Percentiles rank a stretch among this genome's conserved stretches.
Conservation (phyloP, 2,329 filamentous ascomycete genomes). For the Drechslerella dactyloides region DNA sequence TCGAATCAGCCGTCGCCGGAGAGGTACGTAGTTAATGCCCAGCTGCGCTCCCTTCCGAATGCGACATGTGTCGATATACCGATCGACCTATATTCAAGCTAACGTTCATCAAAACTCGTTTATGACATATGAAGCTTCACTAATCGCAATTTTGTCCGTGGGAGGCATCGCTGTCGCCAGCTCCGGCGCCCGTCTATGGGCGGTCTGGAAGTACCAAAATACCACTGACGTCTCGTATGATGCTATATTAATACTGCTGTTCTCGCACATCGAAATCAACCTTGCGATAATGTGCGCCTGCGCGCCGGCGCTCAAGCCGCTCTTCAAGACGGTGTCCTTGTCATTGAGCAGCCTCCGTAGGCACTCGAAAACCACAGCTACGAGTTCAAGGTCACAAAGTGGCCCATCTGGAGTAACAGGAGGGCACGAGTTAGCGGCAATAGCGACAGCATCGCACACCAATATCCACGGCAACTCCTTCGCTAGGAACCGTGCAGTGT, state of each 20-base stretch:
- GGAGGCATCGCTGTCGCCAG: slow-evolving; percentile 30
- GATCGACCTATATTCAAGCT: too few species aligned
- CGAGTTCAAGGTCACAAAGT: slow-evolving; percentile 55
- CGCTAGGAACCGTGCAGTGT: slow-evolving; percentile 36
- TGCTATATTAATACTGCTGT: slow-evolving; percentile 50
- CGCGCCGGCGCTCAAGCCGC: slow-evolving; percentile 53
- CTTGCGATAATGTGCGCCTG: slow-evolving; percentile 53
- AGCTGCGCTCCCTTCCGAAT: too few species aligned
- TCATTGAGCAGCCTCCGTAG: slow-evolving; percentile 22
- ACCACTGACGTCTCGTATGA: slow-evolving; percentile 44
- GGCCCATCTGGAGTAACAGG: background rate
- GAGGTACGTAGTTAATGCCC: slow-evolving; percentile 23
- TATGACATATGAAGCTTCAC: slow-evolving; percentile 18
- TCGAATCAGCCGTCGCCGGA: slow-evolving; percentile 60
- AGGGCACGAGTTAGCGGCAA: too few species aligned
- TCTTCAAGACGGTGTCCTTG: slow-evolving; percentile 37
- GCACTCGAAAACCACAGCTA: background rate
- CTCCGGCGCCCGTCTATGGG: slow-evolving; percentile 32
- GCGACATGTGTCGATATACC: too few species aligned
- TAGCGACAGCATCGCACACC: background rate
- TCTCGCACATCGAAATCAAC: slow-evolving; percentile 54
- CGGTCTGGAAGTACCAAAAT: slow-evolving; percentile 40
- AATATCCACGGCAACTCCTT: slow-evolving; percentile 8
- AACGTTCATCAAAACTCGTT: too few species aligned
- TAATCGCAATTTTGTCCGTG: slow-evolving; percentile 31